A percentile compares a stretch with the other conserved stretches of the same genome.
phyloP scores from a whole-genome alignment of 78 protist species.

The Dictyostelium purpureum region DNA sequence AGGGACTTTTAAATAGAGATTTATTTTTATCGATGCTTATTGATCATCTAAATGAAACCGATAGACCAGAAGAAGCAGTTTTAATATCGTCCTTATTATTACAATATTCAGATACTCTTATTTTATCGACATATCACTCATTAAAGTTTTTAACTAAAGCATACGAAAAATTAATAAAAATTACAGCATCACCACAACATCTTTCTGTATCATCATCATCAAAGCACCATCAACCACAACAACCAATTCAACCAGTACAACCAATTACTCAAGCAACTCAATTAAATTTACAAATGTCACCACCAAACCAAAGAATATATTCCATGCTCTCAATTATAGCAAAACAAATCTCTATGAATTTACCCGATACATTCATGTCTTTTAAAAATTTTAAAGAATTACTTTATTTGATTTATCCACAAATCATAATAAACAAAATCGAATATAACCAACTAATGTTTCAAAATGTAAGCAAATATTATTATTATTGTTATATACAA shows the following conservation, averaged over 20 bases:
- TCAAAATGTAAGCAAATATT: neutral
- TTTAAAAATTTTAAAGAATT: conserved; percentile 58
- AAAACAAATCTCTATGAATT: conserved; percentile 38
- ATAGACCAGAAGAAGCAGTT: conserved; percentile 39
- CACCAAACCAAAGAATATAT: conserved; percentile 24
- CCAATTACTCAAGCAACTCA: neutral
- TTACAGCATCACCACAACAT: neutral
- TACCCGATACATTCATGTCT: conserved; percentile 71
- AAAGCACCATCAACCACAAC: neutral
- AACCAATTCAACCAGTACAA: neutral
- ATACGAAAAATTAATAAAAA: conserved; percentile 31
- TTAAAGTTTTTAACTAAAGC: conserved; percentile 14
- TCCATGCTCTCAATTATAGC: conserved; percentile 33
- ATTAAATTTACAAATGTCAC: conserved; percentile 19
- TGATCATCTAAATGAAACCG: conserved; percentile 44
- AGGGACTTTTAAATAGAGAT: conserved; percentile 61
- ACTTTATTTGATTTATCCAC: conserved; percentile 27
- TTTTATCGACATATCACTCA: conserved; percentile 19
- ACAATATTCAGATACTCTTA: conserved; percentile 31
- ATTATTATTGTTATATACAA: neutral
- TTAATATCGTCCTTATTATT: conserved; percentile 27
- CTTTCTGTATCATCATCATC: neutral
- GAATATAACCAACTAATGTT: conserved; percentile 9
- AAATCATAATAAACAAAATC: neutral
- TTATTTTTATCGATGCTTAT: conserved; percentile 45